Conservation (phyloP, 495 filamentous ascomycete genomes). For the Lepraria neglecta region DNA sequence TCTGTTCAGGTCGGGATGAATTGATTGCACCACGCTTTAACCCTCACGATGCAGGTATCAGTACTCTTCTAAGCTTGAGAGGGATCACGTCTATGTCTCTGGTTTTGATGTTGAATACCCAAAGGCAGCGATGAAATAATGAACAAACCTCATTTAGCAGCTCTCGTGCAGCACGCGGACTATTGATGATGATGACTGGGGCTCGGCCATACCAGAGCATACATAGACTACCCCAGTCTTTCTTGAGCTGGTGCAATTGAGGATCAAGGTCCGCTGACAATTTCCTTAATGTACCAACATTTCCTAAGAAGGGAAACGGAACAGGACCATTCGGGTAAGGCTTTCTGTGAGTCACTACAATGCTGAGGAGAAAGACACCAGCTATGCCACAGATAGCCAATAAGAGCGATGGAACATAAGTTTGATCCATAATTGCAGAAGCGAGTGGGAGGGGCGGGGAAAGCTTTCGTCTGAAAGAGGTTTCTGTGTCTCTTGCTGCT, state of each 20-base stretch:
- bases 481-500: background rate
- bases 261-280: conserved; percentile 9
- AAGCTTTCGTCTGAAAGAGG: background rate
- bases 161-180: conserved; percentile 14
- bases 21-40: conserved; percentile 12
- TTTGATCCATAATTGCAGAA: background rate
- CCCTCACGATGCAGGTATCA: background rate
- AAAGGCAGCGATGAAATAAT: conserved; percentile 1
- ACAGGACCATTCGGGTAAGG: conserved; percentile 9
- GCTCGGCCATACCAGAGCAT: conserved; percentile 14
- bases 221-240: conserved; percentile 15
- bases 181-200: conserved; percentile 18
- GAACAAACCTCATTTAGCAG: conserved; percentile 12
- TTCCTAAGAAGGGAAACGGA: conserved; percentile 14
- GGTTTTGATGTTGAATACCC: background rate
- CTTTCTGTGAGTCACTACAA: background rate
- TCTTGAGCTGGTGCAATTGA: conserved; percentile 11
- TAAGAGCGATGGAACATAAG: background rate
- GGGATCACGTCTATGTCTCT: conserved; percentile 9
- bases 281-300: conserved; percentile 15
- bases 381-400: background rate
- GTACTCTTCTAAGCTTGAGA: conserved; percentile 8
- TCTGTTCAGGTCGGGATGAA: conserved; percentile 26
- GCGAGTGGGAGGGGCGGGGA: background rate
- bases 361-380: background rate